Evolutionary conservation across 257 asterid genomes (phyloP).

Genomic region (Knoxia roxburghii): DNA sequence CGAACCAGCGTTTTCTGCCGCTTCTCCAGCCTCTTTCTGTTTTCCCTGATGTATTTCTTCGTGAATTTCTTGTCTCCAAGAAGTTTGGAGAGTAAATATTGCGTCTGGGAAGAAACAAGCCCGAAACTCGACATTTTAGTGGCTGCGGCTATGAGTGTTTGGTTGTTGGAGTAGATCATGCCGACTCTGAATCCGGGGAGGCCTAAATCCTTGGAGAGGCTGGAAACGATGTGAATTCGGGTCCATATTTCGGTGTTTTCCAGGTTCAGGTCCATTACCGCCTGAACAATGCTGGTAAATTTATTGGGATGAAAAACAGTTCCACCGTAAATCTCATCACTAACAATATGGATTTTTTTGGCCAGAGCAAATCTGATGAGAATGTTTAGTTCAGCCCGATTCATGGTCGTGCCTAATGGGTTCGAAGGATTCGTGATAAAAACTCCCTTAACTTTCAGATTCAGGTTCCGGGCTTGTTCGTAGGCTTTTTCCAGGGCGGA

Average conservation of each 20-base stretch:
- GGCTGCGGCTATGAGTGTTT: slow-evolving; percentile 27
- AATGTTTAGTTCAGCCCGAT: slow-evolving; percentile 16
- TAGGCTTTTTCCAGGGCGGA: slow-evolving; percentile 33
- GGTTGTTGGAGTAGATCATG: slow-evolving; percentile 34
- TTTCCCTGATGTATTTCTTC: slow-evolving; percentile 16
- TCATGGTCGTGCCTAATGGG: slow-evolving; percentile 32
- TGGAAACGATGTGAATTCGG: slow-evolving; percentile 30
- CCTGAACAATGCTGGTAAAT: slow-evolving; percentile 28
- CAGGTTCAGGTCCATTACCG: slow-evolving; percentile 13
- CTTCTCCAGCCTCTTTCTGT: slow-evolving; percentile 21
- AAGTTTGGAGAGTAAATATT: slow-evolving; percentile 24
- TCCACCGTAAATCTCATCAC: slow-evolving; percentile 38
- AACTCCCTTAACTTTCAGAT: slow-evolving; percentile 25
- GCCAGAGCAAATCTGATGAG: slow-evolving; percentile 23
- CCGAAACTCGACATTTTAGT: slow-evolving; percentile 44
- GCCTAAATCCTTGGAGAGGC: slow-evolving; percentile 38
- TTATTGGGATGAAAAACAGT: slow-evolving; percentile 24
- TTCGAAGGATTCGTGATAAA: slow-evolving; percentile 41
- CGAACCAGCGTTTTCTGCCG: slow-evolving; percentile 23
- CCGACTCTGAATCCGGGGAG: slow-evolving; percentile 42
- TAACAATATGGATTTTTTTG: slow-evolving; percentile 30
- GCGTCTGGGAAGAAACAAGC: slow-evolving; percentile 37
- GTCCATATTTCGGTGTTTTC: slow-evolving; percentile 24
- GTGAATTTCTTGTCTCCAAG: slow-evolving; percentile 29
- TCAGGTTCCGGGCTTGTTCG: slow-evolving; percentile 17